Percentiles rank a stretch among this genome's conserved stretches.
Conservation (phyloP, 805 yeast species). For the Schizosaccharomyces octosporus region DNA sequence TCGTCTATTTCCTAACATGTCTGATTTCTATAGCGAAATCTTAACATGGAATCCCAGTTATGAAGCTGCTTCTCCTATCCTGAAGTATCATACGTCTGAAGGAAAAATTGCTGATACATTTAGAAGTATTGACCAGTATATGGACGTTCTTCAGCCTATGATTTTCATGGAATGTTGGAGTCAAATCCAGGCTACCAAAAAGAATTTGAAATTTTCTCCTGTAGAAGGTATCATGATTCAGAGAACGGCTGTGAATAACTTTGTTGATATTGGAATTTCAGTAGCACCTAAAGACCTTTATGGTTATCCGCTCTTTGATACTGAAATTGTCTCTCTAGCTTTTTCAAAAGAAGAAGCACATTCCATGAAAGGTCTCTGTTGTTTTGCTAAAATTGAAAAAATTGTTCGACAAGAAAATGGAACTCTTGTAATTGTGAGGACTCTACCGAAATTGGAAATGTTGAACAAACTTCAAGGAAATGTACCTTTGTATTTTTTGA, state of each 20-base stretch:
- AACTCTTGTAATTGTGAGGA: conserved; percentile 52
- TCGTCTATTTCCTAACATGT: conserved; percentile 41
- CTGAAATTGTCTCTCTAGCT: conserved; percentile 30
- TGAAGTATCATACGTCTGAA: conserved; percentile 13
- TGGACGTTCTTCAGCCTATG: conserved; percentile 48
- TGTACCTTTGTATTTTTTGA: conserved; percentile 37
- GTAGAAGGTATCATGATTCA: conserved; percentile 37
- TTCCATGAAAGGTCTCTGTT: conserved; percentile 17
- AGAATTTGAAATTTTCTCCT: conserved; percentile 35
- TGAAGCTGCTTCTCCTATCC: conserved; percentile 28
- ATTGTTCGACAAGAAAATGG: conserved; percentile 33
- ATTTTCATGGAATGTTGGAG: conserved; percentile 85
- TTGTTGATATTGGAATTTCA: conserved; percentile 66
- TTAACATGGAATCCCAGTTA: conserved; percentile 55
- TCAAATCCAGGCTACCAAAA: conserved; percentile 48
- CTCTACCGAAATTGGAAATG: conserved; percentile 25
- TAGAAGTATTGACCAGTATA: conserved; percentile 36
- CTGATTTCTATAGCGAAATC: conserved; percentile 44
- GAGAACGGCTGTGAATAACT: conserved; percentile 59
- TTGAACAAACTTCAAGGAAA: conserved; percentile 36
- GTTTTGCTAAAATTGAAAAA: conserved; percentile 61
- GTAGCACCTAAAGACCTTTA: conserved; percentile 27
- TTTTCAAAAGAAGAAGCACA: conserved; percentile 2
- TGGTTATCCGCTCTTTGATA: conserved; percentile 37
- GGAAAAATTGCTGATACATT: conserved; percentile 31